A percentile compares a stretch with the other conserved stretches of the same genome.
phyloP scores from a whole-genome alignment of 1,139 yeast species.

The Spathaspora sp. region DNA sequence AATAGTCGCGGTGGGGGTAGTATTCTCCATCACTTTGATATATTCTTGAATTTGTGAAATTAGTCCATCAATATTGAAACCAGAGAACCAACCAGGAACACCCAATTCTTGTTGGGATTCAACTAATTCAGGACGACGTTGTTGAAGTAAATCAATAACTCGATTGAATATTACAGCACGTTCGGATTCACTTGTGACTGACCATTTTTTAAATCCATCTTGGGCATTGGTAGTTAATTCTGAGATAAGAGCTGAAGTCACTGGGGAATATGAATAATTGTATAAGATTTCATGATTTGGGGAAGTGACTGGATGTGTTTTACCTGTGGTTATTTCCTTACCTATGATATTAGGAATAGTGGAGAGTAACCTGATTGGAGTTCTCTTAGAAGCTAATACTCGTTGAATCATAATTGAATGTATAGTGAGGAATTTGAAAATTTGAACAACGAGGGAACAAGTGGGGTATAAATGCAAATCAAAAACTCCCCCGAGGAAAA shows the following conservation, averaged over 20 bases:
- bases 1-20: slow-evolving; percentile 24
- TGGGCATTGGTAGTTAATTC: slow-evolving; percentile 15
- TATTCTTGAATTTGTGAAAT: slow-evolving; percentile 26
- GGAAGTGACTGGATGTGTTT: slow-evolving; percentile 14
- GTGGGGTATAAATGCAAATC: neutral
- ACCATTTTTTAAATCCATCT: slow-evolving; percentile 32
- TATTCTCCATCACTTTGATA: slow-evolving; percentile 11
- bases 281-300: slow-evolving; percentile 15
- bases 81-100: slow-evolving; percentile 36
- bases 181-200: slow-evolving; percentile 14
- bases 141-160: slow-evolving; percentile 17
- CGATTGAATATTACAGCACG: slow-evolving; percentile 20
- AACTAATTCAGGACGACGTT: slow-evolving; percentile 17
- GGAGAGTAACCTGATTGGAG: slow-evolving; percentile 4
- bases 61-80: slow-evolving; percentile 29
- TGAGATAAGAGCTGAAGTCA: slow-evolving; percentile 7
- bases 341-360: slow-evolving; percentile 22
- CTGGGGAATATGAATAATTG: slow-evolving; percentile 12
- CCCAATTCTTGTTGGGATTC: slow-evolving; percentile 37
- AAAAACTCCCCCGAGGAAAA: neutral
- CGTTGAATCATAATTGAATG: neutral
- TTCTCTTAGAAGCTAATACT: neutral
- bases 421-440: neutral
- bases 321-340: slow-evolving; percentile 13
- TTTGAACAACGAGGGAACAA: neutral